Evolutionary conservation across 2,329 filamentous ascomycete species (phyloP).

Genomic region (Aspergillus udagawae): DNA sequence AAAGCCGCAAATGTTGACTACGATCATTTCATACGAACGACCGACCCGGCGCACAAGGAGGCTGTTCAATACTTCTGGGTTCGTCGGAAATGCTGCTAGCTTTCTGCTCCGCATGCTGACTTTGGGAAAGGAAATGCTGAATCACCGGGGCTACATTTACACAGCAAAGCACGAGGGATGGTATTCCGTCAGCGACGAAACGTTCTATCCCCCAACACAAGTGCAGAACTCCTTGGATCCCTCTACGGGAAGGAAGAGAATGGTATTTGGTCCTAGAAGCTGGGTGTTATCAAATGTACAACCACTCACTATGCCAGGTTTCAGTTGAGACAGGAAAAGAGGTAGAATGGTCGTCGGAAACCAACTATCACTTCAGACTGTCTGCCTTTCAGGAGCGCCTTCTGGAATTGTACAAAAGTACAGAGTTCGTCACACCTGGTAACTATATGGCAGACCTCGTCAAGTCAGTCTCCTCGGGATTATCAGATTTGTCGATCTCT

Average conservation of each 20-base stretch:
- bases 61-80: conserved; percentile 89
- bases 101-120: neutral
- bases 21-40: conserved; percentile 90
- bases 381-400: conserved; percentile 76
- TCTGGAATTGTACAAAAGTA: conserved; percentile 67
- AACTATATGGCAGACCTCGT: conserved; percentile 75
- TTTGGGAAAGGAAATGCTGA: conserved; percentile 56
- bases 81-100: conserved; percentile 8
- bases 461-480: conserved; percentile 67
- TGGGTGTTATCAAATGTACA: neutral
- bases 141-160: conserved; percentile 74
- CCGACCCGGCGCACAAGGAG: conserved; percentile 73
- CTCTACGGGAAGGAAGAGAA: conserved; percentile 74
- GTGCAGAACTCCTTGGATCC: conserved; percentile 73
- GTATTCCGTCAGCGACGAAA: conserved; percentile 96
- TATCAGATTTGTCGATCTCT: conserved; percentile 87
- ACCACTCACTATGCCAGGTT: conserved; percentile 35
- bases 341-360: conserved; percentile 91
- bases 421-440: conserved; percentile 74
- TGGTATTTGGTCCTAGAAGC: conserved; percentile 45
- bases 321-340: conserved; percentile 84
- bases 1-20: conserved; percentile 65
- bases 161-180: conserved; percentile 84
- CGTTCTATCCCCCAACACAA: conserved; percentile 78
- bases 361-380: conserved; percentile 91